Evolutionary conservation across 2,329 filamentous ascomycete genomes (phyloP), one percentile per base, ranked within the genome.

Genomic region (Ceratocystis cubensis): DNA sequence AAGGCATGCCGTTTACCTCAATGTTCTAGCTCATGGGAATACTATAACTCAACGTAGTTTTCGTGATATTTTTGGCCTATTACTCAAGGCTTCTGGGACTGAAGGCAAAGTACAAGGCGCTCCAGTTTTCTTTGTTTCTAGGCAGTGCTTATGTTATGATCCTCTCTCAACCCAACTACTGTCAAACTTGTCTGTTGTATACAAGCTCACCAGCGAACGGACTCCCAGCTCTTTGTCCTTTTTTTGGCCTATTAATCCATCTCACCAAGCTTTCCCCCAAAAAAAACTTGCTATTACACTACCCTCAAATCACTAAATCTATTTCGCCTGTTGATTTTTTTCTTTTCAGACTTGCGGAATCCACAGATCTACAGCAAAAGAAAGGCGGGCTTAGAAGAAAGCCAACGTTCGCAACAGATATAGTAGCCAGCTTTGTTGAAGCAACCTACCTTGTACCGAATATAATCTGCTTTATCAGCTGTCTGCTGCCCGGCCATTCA

Each of bases 71-170:
- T n/a, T 63, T 28, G 61, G n/a, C 33, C 25, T 37, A 50, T 41
- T 33, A 41, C 61, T 33, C 61, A 15, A 33, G 22, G 13, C 37
- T n/a, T 30, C 46, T 22, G 28, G 20, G 50, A 22, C 17, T 20
- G 22, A 13, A 48, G 17, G 33, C 33, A 25, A 20, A 61, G 37
- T 25, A 44, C 37, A 48, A 48, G 7, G 20, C 37, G 20, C 65
- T 63, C 65, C 65, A 62, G 41, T 66, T 63, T 66, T 66, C 53
- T 57, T 66, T 46, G 37, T 66, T n/a, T 62, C n/a, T 37, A 25
- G 3, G 28, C 25, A 59, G 53, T 30, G 25, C 33, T 50, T 53
- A 10, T 25, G 25, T 17, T 48, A 53, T n/a, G 56, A 59, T 59
- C 17, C 28, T n/a, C 10, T 59, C 56, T 20, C 33, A n/a, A 59